Percentiles rank a stretch among this genome's conserved stretches.
phyloP scores from a whole-genome alignment of 2,329 filamentous ascomycete genomes.

The Colletotrichum shisoi region DNA sequence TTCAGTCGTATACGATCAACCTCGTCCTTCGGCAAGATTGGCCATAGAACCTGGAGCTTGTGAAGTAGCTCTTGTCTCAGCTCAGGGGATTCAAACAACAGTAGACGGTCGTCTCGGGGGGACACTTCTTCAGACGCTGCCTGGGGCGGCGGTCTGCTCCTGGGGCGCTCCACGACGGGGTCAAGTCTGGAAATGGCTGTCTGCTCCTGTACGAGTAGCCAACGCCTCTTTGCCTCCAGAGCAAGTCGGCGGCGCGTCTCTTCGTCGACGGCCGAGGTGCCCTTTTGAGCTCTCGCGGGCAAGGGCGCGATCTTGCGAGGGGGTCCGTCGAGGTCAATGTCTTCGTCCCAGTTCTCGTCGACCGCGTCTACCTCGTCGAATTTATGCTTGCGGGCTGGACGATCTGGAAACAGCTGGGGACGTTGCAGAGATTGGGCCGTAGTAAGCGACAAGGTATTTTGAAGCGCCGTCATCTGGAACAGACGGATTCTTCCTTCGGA shows the following conservation, averaged over 20 bases:
- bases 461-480: background rate
- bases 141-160: background rate
- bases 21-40: background rate
- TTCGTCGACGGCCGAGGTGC: background rate
- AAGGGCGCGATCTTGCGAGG: background rate
- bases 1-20: background rate
- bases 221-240: background rate
- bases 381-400: background rate
- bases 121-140: background rate
- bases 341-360: background rate
- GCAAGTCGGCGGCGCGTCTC: background rate
- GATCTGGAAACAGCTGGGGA: background rate
- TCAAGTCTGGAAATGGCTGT: background rate
- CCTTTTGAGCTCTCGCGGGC: background rate
- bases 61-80: background rate
- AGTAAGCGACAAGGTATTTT: background rate
- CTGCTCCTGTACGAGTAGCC: background rate
- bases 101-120: background rate
- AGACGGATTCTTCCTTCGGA: background rate
- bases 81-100: background rate
- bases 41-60: slow-evolving; percentile 1
- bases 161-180: background rate
- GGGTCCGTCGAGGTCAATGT: background rate
- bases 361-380: background rate
- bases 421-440: background rate